A percentile compares a stretch with the other conserved stretches of the same genome.
phyloP scores from a whole-genome alignment of 805 yeast species.

The Candida endomychidarum region DNA sequence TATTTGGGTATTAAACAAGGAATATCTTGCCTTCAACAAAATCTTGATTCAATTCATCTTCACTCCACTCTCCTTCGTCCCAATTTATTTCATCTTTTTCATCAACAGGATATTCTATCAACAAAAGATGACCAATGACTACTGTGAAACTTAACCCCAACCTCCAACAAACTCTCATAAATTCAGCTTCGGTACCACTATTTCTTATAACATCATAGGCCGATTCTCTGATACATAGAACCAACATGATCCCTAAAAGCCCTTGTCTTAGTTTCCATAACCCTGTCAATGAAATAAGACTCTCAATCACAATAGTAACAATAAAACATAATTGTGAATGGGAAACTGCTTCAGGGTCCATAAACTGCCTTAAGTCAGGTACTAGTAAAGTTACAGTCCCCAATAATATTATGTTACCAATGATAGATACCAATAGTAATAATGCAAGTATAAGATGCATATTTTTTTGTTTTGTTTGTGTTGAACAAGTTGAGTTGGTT shows the following conservation, averaged over 20 bases:
- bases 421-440: not conserved
- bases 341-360: slow-evolving; percentile 1
- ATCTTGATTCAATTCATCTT: not conserved
- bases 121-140: not conserved
- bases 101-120: slow-evolving; percentile 1
- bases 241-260: not conserved
- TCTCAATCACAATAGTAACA: not conserved
- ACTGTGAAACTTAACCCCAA: slow-evolving; percentile 1
- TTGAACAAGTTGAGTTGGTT: no score
- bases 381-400: not conserved
- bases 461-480: no score
- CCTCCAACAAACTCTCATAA: not conserved
- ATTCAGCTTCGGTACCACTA: not conserved
- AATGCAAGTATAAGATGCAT: slow-evolving; percentile 1
- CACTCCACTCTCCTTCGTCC: no score
- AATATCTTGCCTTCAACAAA: slow-evolving; percentile 1
- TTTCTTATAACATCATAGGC: not conserved
- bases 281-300: slow-evolving; percentile 1
- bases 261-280: not conserved
- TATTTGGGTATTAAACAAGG: not conserved
- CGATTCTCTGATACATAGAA: slow-evolving; percentile 1
- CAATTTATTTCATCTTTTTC: not conserved
- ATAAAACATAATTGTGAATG: slow-evolving; percentile 5
- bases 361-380: not conserved
- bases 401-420: not conserved